Conservation (phyloP, 208 protist genomes). For the Angomonas ambiguus region DNA sequence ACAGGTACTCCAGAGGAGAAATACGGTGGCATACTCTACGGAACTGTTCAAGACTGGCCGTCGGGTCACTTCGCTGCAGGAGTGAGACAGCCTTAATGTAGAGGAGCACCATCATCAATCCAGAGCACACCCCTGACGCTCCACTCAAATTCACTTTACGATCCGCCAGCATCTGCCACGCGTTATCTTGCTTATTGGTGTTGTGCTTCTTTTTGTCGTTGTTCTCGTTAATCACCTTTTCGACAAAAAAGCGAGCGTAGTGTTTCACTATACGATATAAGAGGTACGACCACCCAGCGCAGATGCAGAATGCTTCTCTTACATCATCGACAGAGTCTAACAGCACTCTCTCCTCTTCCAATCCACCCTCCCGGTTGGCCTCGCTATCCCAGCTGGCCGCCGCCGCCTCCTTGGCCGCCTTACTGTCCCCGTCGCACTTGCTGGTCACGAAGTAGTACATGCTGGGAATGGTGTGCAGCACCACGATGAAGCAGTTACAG, state of each 20-base stretch:
- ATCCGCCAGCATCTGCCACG: slow-evolving; percentile 21
- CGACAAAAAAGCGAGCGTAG: slow-evolving; percentile 31
- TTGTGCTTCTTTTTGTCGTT: neutral
- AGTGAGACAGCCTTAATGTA: slow-evolving; percentile 56
- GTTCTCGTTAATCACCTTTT: slow-evolving; percentile 16
- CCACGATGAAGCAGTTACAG: slow-evolving; percentile 45
- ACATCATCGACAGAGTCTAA: slow-evolving; percentile 34
- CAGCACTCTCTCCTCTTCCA: slow-evolving; percentile 15
- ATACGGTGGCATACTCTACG: slow-evolving; percentile 31
- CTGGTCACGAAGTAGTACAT: slow-evolving; percentile 48
- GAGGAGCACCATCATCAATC: slow-evolving; percentile 40
- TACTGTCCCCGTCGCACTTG: too few species aligned
- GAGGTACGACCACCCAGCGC: slow-evolving; percentile 53
- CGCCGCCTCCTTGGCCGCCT: too few species aligned
- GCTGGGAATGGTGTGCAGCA: slow-evolving; percentile 70
- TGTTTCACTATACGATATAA: slow-evolving; percentile 49
- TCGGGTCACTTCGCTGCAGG: slow-evolving; percentile 45
- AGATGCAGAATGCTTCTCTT: slow-evolving; percentile 65
- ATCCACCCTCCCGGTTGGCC: neutral
- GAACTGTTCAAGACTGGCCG: slow-evolving; percentile 30
- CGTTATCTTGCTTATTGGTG: neutral
- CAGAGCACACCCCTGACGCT: slow-evolving; percentile 35
- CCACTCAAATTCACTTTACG: slow-evolving; percentile 22
- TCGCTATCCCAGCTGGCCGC: too few species aligned
- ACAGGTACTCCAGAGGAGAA: slow-evolving; percentile 37